These are phyloP conservation scores for Apiotrichum sp. DNA, from an alignment of 1,284 basidiomycete genomes.

Conservation along the genomic window DNA sequence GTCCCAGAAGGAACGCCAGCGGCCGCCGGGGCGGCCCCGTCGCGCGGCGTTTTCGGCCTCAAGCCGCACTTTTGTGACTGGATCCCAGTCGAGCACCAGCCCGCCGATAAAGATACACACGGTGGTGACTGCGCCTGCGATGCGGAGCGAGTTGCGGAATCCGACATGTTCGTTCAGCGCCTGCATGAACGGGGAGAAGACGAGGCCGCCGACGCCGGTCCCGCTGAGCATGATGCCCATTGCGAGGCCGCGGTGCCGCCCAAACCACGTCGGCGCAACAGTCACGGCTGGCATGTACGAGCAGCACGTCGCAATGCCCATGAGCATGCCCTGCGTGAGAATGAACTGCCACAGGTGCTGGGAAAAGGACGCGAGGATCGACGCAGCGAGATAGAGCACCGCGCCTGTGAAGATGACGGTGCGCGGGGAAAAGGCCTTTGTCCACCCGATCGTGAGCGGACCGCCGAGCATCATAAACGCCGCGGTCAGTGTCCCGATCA, in stretches of 20 bases:
- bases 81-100: slow-evolving; percentile 27
- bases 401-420: slow-evolving; percentile 18
- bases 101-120: slow-evolving; percentile 11
- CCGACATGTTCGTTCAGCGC: slow-evolving; percentile 23
- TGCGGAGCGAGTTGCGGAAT: slow-evolving; percentile 23
- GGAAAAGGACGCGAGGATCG: slow-evolving; percentile 20
- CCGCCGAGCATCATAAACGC: slow-evolving; percentile 29
- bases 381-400: slow-evolving; percentile 16
- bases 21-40: neutral
- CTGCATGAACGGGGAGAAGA: slow-evolving; percentile 25
- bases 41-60: slow-evolving; percentile 9
- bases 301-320: slow-evolving; percentile 28
- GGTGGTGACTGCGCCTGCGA: slow-evolving; percentile 20
- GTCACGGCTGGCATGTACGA: slow-evolving; percentile 31
- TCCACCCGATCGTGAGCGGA: slow-evolving; percentile 24
- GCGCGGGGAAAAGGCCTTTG: slow-evolving; percentile 21
- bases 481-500: slow-evolving; percentile 30
- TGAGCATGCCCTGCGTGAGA: slow-evolving; percentile 27
- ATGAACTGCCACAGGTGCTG: slow-evolving; percentile 31
- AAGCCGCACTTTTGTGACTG: slow-evolving; percentile 15
- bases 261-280: slow-evolving; percentile 30
- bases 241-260: slow-evolving; percentile 22
- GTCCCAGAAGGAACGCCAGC: slow-evolving; percentile 8
- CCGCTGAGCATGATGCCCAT: slow-evolving; percentile 34
- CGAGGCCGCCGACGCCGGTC: slow-evolving; percentile 32